Base-by-base conservation (phyloP, 345 rosid genomes). In the Rhodomyrtus tomentosa region DNA sequence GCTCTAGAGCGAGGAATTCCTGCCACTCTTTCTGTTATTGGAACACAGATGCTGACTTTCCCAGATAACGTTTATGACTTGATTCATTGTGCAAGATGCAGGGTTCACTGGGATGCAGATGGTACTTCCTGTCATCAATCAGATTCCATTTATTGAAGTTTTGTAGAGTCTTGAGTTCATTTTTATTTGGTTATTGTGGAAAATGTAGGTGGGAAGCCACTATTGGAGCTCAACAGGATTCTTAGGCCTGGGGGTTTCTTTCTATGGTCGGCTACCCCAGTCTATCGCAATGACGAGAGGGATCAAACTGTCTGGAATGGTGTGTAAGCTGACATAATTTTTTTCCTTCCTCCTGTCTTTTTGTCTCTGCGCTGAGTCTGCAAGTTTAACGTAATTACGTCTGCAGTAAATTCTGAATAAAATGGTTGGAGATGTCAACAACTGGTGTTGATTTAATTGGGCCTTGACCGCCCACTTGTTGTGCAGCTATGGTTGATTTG, bases 31-130 rank as follows among this genome's bases (percentile, higher is more conserved):
- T 92, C 99, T 50, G 98, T 95, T 45, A 95, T 96, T 48, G 98
- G 97, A 59, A 95, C 99, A 4, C 93, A 92, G 83, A 92, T 89
- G 92, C 90, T 96, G 84, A 85, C 94, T 3, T 96, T 91, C 86
- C 97, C 98, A 0, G 92, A 88, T 84, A 92, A 91, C 50, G 92
- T 95, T 7, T 96, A 88, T 85, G 98, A 96, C 88, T 84, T 96
- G 89, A 90, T 96, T 85, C 99, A 96, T 87, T 96, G 99, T 86
- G 99, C 99, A 10, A 89, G 98, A 76, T 96, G 99, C 90, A 93
- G 98, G 88, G 98, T 96, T 85, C 98, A 96, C 84, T 96, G 98
- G 98, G 98, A 96, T 85, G 99, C 94, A 56, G 92, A 92, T 89
- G 98, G 98, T 93, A 90, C 52, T 52, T 55, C 29, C 76, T 83